phyloP scores from a whole-genome alignment of 2,329 filamentous ascomycete genomes.

The Phyllosticta ampelicida region DNA sequence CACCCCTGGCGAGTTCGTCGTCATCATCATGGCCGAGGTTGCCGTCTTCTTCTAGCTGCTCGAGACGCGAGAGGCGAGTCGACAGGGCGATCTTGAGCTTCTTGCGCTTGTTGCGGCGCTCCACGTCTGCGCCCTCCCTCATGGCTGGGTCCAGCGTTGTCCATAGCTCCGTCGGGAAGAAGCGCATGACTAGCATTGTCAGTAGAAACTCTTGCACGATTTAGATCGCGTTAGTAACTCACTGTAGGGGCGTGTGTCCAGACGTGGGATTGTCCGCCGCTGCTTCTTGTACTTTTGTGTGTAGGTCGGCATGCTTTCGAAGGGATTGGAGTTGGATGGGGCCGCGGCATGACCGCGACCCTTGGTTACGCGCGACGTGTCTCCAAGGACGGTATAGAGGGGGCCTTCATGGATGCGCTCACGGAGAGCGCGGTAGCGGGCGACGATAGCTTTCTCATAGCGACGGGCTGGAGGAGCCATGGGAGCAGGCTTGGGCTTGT shows the following conservation, averaged over 20 bases:
- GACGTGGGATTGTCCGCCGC: constrained; percentile 42
- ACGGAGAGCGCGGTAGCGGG: constrained; percentile 42
- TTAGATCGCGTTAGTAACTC: constrained; percentile 18
- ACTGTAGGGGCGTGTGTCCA: constrained; percentile 46
- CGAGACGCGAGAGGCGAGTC: constrained; percentile 29
- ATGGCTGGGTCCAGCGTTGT: constrained; percentile 36
- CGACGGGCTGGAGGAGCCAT: constrained; percentile 25
- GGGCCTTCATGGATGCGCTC: constrained; percentile 49
- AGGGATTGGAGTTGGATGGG: constrained; percentile 40
- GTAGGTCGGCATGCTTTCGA: constrained; percentile 51
- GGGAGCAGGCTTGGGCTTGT: constrained; percentile 7
- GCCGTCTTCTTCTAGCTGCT: constrained; percentile 18
- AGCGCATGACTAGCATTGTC: constrained; percentile 39
- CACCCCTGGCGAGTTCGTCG: constrained; percentile 25
- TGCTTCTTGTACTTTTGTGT: constrained; percentile 48
- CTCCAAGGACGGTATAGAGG: constrained; percentile 45
- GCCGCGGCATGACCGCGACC: constrained; percentile 29
- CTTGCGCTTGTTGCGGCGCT: constrained; percentile 20
- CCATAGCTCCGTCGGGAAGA: constrained; percentile 50
- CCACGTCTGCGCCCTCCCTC: constrained; percentile 12
- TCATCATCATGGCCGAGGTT: constrained; percentile 23
- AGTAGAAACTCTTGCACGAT: neutral
- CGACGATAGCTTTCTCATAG: constrained; percentile 38
- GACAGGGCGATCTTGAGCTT: constrained; percentile 24
- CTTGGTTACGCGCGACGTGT: constrained; percentile 35